Percentiles rank a stretch among this genome's conserved stretches.
phyloP scores from a whole-genome alignment of 2,329 filamentous ascomycete genomes.

The Curvularia spicifera region DNA sequence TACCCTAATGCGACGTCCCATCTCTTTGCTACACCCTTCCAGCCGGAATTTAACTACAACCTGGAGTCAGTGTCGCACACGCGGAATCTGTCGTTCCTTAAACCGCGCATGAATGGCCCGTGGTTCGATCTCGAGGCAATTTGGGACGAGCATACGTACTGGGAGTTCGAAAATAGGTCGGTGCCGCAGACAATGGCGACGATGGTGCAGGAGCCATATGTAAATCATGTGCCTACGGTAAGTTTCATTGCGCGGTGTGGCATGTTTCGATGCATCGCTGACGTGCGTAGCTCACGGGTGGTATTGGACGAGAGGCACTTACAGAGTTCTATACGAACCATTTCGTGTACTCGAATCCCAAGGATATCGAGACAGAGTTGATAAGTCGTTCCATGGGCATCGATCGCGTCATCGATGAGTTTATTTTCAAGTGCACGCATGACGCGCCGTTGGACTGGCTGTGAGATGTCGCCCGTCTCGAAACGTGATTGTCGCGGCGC shows the following conservation, averaged over 20 bases:
- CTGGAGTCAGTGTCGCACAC: constrained; percentile 68
- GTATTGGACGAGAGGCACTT: constrained; percentile 66
- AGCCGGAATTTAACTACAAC: constrained; percentile 52
- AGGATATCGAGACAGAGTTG: constrained; percentile 69
- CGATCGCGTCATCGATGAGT: constrained; percentile 61
- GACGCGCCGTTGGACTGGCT: constrained; percentile 31
- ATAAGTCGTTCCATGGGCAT: constrained; percentile 72
- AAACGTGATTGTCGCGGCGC: background rate
- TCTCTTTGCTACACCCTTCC: constrained; percentile 61
- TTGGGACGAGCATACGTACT: constrained; percentile 77
- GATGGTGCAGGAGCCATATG: constrained; percentile 78
- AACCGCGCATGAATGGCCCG: constrained; percentile 65
- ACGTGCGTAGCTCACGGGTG: constrained; percentile 58
- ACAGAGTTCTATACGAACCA: constrained; percentile 71
- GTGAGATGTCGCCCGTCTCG: constrained; percentile 11
- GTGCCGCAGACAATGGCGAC: constrained; percentile 77
- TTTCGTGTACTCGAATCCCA: constrained; percentile 75
- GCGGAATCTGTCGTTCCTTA: constrained; percentile 67
- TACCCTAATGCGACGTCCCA: constrained; percentile 56
- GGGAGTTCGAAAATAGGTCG: constrained; percentile 70
- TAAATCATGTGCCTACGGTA: constrained; percentile 72
- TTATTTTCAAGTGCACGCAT: constrained; percentile 34
- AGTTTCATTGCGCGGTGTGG: background rate
- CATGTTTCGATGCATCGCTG: background rate
- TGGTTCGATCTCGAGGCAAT: constrained; percentile 74